phyloP scores from a whole-genome alignment of 352 stramenopile species.

The Globisporangium rhizosaccharum region DNA sequence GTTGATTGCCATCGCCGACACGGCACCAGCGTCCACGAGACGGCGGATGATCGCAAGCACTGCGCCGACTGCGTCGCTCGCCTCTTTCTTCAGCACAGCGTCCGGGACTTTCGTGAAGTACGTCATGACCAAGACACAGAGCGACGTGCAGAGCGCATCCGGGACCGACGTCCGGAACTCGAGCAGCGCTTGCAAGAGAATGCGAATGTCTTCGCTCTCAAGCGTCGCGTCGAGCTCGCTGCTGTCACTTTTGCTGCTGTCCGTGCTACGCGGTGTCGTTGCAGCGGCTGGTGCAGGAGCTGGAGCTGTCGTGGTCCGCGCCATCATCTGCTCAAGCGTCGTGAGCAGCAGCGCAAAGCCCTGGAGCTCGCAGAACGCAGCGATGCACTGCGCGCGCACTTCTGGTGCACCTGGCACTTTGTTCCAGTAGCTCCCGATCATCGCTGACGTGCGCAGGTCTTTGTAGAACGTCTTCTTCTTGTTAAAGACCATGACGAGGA shows the following conservation, averaged over 20 bases:
- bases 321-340: conserved; percentile 68
- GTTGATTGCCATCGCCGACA: conserved; percentile 55
- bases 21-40: conserved; percentile 60
- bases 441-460: conserved; percentile 76
- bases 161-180: conserved; percentile 67
- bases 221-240: conserved; percentile 50
- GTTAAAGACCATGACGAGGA: conserved; percentile 83
- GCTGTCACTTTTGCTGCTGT: conserved; percentile 21
- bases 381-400: conserved; percentile 79
- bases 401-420: conserved; percentile 76
- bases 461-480: conserved; percentile 91
- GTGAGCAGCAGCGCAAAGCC: conserved; percentile 71
- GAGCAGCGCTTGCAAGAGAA: conserved; percentile 73
- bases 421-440: conserved; percentile 90
- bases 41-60: conserved; percentile 77
- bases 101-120: conserved; percentile 79
- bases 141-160: conserved; percentile 51
- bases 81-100: conserved; percentile 81
- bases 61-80: conserved; percentile 72
- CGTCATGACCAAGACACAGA: conserved; percentile 77
- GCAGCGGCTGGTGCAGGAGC: not conserved
- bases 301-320: conserved; percentile 4
- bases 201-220: conserved; percentile 76
- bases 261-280: not conserved
- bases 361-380: conserved; percentile 76